Percentiles rank a stretch among this genome's conserved stretches.
Conservation (phyloP, 139 green algal genomes). For the Mychonastes homosphaera region DNA sequence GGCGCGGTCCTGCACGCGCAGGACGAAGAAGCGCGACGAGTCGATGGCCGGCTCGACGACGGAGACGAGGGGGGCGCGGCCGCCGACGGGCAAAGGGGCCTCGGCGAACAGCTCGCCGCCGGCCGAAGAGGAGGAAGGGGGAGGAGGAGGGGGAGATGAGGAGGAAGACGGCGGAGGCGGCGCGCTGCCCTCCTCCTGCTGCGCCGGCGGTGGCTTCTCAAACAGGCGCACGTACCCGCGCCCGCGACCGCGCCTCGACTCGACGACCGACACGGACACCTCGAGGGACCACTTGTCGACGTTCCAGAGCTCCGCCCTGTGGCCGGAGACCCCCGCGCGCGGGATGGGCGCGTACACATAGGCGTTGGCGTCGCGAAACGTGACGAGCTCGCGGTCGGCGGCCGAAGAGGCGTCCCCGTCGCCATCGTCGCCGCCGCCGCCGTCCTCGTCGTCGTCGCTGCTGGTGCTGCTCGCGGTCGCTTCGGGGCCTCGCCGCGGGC, state of each 20-base stretch:
- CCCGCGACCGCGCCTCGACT: background rate
- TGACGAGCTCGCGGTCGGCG: slow-evolving; percentile 28
- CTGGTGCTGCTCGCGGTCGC: too few species aligned
- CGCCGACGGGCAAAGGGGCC: background rate
- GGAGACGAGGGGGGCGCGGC: background rate
- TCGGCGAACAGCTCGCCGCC: slow-evolving; percentile 63
- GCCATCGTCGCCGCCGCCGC: too few species aligned
- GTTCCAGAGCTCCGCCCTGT: slow-evolving; percentile 59
- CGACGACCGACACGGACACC: slow-evolving; percentile 5
- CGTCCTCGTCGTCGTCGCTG: too few species aligned
- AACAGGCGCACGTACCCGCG: background rate
- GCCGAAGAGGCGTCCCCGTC: too few species aligned
- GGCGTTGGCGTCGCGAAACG: slow-evolving; percentile 30
- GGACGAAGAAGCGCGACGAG: slow-evolving; percentile 44
- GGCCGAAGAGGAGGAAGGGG: background rate
- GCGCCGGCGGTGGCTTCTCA: background rate
- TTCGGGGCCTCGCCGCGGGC: too few species aligned
- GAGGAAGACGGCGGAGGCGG: background rate
- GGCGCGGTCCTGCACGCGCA: slow-evolving; percentile 42
- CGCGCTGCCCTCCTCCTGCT: background rate
- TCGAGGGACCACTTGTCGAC: slow-evolving; percentile 61
- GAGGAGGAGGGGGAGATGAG: background rate
- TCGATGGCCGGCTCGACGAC: slow-evolving; percentile 62
- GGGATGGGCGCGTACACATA: slow-evolving; percentile 53
- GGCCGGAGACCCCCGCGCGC: slow-evolving; percentile 36